Base-by-base conservation (phyloP, 345 rosid species). In the Corymbia maculata region DNA sequence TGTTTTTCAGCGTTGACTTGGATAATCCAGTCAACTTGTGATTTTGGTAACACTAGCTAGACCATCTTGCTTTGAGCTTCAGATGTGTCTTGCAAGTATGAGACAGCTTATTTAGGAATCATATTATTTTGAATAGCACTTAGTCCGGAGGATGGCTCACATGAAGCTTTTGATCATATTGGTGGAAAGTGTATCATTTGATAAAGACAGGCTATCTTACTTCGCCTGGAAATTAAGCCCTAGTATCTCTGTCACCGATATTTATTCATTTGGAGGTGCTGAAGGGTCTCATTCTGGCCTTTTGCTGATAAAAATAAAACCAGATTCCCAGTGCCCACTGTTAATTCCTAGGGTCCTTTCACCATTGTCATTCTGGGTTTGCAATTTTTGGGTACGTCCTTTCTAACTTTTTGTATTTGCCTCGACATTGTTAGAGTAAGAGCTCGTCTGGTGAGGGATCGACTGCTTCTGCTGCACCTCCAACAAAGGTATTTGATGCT, bases 401-500 rank as follows among this genome's bases (percentile, higher is more conserved):
- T 36, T 53, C 85, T 45, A 61, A 53, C 49, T 88, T 44, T 59
- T 24, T 8, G 8, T 59, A 47, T 42, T 53, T 44, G 26, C n/a
- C 51, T 75, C 50, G 30, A 19, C 22, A 70, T 89, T 92, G 66
- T 88, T 88, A 96, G 97, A 93, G 47, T 88, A 96, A 96, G 93
- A 92, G 91, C 92, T 85, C 95, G 44, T 88, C 97, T 51, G 89
- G 94, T 52, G 96, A 94, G 88, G 90, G 93, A 12, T 93, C 98
- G 88, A 89, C 93, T 88, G 88, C 94, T 79, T 92, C 95, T 86
- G 87, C 94, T 89, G 93, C 92, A n/a, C 88, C 93, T 61, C 80
- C 95, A 90, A 32, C 89, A 82, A 94, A 90, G 94, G 98, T 89
- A 70, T 64, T 44, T 36, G 36, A 47, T 52, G 52, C 68, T 87